Base-by-base conservation (phyloP, 1,139 yeast genomes). In the Kodamaea anthophila region DNA sequence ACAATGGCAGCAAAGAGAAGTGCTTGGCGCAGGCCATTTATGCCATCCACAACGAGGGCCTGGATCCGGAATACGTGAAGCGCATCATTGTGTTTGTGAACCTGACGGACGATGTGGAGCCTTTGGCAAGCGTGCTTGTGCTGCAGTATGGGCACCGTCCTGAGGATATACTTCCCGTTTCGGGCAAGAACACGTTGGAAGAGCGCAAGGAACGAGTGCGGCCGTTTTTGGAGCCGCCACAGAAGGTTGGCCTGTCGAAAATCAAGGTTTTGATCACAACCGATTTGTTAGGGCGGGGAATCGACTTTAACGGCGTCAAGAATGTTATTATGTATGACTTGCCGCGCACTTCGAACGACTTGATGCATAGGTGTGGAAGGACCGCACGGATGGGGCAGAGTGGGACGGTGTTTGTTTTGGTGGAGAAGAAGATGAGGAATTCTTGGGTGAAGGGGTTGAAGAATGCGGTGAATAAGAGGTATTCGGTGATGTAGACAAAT, bases 321-420 rank as follows among this genome's bases (percentile, higher is more conserved):
- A 87, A 87, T 45, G 86, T 91, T 12, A 69, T 91, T 21, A 59
- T 91, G 31, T 80, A 81, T 60, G 97, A 91, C 47, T 72, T 87
- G 29, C 98, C 98, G 4, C 69, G 73, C 33, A 78, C 82, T 6
- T 74, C 96, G 0, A 80, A 85, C 18, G 98, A 88, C 54, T 65
- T 91, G 35, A 76, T 91, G 13, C 98, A 91, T 50, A 65, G 98
- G 38, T 80, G 87, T 4, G 98, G 98, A 2, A 72, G 98, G 57
- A 91, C 97, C 0, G 97, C 96, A 4, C 65, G 98, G 49, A 81
- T 87, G 81, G 83, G 82, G 31, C 87, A 83, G 49, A 69, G 81
- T 24, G 98, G 98, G 11, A 69, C 96, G 38, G 96, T 85, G 2
- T 79, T 86, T 43, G 63, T 88, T 44, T 75, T 88, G 35, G 64